These are phyloP conservation scores for Leptographium lundbergii DNA, from an alignment of 2,329 filamentous ascomycete species.

Conservation along the genomic window DNA sequence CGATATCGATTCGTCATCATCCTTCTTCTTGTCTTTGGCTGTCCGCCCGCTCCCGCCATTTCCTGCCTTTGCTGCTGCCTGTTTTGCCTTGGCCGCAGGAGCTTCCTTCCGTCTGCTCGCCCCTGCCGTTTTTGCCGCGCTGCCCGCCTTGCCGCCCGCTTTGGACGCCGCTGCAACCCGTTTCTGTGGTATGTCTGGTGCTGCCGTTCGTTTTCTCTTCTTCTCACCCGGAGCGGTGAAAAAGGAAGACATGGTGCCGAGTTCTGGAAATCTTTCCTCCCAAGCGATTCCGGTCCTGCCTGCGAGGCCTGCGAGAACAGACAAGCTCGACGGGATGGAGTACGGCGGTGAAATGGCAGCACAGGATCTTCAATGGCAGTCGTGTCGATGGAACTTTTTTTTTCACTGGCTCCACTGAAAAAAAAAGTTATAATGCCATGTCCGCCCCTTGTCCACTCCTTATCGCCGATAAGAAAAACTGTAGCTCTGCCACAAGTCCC, in stretches of 20 bases:
- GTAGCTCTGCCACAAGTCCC: too few species aligned
- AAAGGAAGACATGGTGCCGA: slow-evolving; percentile 72
- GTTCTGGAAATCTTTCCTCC: background rate
- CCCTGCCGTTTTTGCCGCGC: background rate
- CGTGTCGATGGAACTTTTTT: slow-evolving; percentile 9
- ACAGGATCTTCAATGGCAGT: background rate
- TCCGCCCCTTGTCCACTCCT: background rate
- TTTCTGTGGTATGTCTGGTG: slow-evolving; percentile 45
- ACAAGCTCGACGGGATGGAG: too few species aligned
- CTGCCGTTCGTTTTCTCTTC: slow-evolving; percentile 68
- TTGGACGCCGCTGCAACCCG: slow-evolving; percentile 32
- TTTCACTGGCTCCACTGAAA: slow-evolving; percentile 10
- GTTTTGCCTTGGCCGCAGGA: slow-evolving; percentile 27
- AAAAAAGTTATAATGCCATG: background rate
- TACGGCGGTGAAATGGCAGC: background rate
- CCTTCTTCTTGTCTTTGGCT: background rate
- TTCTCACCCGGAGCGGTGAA: slow-evolving; percentile 82
- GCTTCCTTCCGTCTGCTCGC: slow-evolving; percentile 12
- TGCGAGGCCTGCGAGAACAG: background rate
- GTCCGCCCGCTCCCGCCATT: background rate
- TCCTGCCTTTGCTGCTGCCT: background rate
- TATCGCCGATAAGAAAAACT: background rate
- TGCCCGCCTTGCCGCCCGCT: slow-evolving; percentile 9
- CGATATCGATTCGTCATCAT: slow-evolving; percentile 29
- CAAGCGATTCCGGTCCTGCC: too few species aligned